Evolutionary conservation across 495 filamentous ascomycete genomes (phyloP).

Genomic region (Diplogelasinospora grovesii): DNA sequence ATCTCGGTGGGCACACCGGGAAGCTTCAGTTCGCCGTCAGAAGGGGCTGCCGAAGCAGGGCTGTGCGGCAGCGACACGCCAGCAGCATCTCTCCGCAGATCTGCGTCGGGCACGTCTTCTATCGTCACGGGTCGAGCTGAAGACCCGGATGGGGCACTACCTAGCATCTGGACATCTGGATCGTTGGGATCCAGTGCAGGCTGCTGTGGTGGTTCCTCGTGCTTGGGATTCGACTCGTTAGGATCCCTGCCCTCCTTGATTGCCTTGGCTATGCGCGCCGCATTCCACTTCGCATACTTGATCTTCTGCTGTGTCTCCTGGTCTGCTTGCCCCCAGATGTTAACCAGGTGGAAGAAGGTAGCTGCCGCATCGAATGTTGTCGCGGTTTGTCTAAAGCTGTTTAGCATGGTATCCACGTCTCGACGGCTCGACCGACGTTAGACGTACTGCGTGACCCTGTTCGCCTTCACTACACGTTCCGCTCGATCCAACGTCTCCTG

Average conservation of each 20-base stretch:
- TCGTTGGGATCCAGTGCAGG: conserved; percentile 50
- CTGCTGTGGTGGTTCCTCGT: conserved; percentile 40
- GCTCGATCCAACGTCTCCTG: conserved; percentile 80
- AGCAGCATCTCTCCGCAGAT: conserved; percentile 25
- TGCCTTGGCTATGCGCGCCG: conserved; percentile 81
- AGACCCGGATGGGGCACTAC: conserved; percentile 16
- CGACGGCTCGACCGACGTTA: too few relatives aligned
- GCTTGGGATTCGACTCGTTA: conserved; percentile 77
- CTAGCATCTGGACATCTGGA: conserved; percentile 54
- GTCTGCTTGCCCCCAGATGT: conserved; percentile 73
- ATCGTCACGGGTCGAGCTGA: conserved; percentile 52
- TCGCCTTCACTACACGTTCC: conserved; percentile 70
- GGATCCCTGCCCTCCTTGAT: conserved; percentile 88
- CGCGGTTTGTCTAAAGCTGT: conserved; percentile 65
- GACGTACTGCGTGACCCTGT: conserved; percentile 74
- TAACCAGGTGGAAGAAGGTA: conserved; percentile 81
- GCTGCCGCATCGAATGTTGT: conserved; percentile 88
- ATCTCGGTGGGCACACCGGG: conserved; percentile 27
- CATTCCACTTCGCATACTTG: conserved; percentile 95
- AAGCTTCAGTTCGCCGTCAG: conserved; percentile 27
- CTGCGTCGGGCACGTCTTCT: conserved; percentile 46
- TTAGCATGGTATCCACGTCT: conserved; percentile 6
- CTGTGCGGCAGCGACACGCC: conserved; percentile 32
- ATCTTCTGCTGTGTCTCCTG: conserved; percentile 76
- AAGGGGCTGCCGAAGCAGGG: conserved; percentile 33